These are phyloP conservation scores for Cladochytrium replicatum DNA, from an alignment of 192 early-diverging fungal species.

Conservation along the genomic window DNA sequence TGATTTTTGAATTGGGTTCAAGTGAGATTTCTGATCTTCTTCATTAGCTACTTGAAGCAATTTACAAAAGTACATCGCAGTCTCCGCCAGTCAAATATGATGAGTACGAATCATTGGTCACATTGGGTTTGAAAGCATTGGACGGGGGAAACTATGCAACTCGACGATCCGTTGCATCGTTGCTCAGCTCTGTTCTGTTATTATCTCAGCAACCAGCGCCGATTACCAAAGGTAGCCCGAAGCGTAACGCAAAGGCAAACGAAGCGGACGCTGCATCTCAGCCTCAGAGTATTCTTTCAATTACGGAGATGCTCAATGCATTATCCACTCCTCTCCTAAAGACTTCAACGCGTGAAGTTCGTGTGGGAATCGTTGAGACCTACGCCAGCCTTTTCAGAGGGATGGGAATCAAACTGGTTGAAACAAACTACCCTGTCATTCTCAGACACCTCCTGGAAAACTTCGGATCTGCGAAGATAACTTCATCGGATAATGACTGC, in stretches of 20 bases:
- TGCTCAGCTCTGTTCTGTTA: constrained; percentile 38
- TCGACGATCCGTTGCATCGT: constrained; percentile 36
- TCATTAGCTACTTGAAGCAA: constrained; percentile 37
- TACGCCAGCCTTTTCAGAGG: constrained; percentile 63
- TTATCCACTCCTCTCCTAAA: constrained; percentile 55
- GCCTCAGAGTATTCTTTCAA: constrained; percentile 30
- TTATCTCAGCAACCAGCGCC: constrained; percentile 39
- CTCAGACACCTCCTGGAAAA: constrained; percentile 55
- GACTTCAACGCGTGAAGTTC: constrained; percentile 51
- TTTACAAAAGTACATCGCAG: constrained; percentile 34
- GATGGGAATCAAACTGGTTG: constrained; percentile 61
- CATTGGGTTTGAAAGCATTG: constrained; percentile 33
- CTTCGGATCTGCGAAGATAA: constrained; percentile 40
- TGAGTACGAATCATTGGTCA: constrained; percentile 45
- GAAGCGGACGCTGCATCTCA: constrained; percentile 21
- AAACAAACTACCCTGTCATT: constrained; percentile 63
- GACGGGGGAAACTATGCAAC: constrained; percentile 39
- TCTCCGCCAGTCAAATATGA: constrained; percentile 33
- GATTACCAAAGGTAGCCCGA: constrained; percentile 13
- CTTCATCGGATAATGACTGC: constrained; percentile 39
- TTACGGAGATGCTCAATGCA: constrained; percentile 59
- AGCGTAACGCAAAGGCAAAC: constrained; percentile 20
- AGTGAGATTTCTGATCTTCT: too few relatives aligned
- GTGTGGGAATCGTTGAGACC: constrained; percentile 67
- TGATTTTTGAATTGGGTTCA: neutral